Base-by-base conservation (phyloP, 495 filamentous ascomycete genomes). In the Penicillium turbatum region DNA sequence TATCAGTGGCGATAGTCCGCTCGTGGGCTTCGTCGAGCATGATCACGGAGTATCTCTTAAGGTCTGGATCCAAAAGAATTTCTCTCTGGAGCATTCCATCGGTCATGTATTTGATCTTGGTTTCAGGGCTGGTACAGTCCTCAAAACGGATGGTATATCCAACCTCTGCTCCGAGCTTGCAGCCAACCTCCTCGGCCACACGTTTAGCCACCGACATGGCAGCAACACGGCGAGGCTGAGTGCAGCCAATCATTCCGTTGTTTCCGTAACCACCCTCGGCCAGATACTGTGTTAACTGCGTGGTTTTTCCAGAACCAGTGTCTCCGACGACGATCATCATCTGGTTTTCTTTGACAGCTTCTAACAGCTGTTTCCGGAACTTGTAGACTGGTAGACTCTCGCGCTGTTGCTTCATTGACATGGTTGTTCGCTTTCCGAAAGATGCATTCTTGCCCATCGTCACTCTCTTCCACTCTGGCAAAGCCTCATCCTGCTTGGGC, bases 11-110 rank as follows among this genome's bases (percentile, higher is more conserved):
- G 65, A 99, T 96, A 5, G 95, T 97, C 43, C 93, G 82, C 68
- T 99, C 93, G 81, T 99, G 93, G 4, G 95, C 93, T 64, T 99
- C 93, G 63, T 99, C 93, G 57, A 99, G 78, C 89, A 99, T 97
- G 61, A 99, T 97, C 49, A 95, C 89, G 3, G 88, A 91, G 60
- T 99, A 99, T 59, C 85, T 82, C 66, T 81, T 88, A 39, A 97
- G 71, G 61, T 92, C 83, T 0, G 91, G 88, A 63, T 97, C 95
- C 27, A 97, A 75, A 13, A 99, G 75, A 53, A 97, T 89, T 70
- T 99, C 95, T 72, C 93, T 76, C 72, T 97, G 86, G 61, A 99
- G 81, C 87, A 97, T 99, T 69, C 93, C 93, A 57, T 99, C 93
- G 11, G 93, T 99, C 92, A 97, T 97, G 72, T 97, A 99, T 72